Evolutionary conservation across 352 stramenopile genomes (phyloP), one percentile per base, ranked within the genome.

Genomic region (Pythium rishiriense): DNA sequence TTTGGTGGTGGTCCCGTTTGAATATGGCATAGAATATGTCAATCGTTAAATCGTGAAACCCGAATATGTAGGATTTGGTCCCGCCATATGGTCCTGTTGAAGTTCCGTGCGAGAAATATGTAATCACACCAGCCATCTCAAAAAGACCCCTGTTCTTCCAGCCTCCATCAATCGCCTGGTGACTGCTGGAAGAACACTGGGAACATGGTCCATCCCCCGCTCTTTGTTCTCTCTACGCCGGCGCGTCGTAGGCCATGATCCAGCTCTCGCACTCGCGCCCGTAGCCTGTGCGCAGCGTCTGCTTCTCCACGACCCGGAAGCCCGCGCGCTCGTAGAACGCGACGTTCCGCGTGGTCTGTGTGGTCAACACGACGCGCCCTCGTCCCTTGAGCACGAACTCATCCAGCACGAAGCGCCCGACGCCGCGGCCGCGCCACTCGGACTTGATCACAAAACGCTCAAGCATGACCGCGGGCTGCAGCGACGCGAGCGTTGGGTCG

Each of bases 241-340:
- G 12, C 15, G 43, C 56, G 42, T 53, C 37, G 48, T 43, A 57
- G 17, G 22, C 58, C 58, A 64, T 64, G 48, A 46, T 41, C 58
- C 58, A 64, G 47, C 29, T 64, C 46, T 50, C 58, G 39, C 47
- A 64, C 39, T 64, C 46, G 31, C 58, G 58, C 12, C 33, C 58
- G 46, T 58, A 51, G 14, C 48, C 35, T 24, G 58, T 58, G 25
- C 48, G 46, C 22, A 64, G 41, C 33, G 33, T 57, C n/a, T 51
- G 58, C 3, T 51, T 41, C n/a, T 58, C 47, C 11, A 64, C 22
- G 26, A 50, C 33, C 25, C 37, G 26, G 28, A 64, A 64, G 46
- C 47, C 58, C 33, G 47, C 46, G 10, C 26, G 21, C 22, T 58
- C 24, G 47, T 64, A 58, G 24, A 64, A 25, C 15, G 31, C 9